phyloP scores from a whole-genome alignment of 805 yeast genomes.

The Sugiyamaella mastotermitis region DNA sequence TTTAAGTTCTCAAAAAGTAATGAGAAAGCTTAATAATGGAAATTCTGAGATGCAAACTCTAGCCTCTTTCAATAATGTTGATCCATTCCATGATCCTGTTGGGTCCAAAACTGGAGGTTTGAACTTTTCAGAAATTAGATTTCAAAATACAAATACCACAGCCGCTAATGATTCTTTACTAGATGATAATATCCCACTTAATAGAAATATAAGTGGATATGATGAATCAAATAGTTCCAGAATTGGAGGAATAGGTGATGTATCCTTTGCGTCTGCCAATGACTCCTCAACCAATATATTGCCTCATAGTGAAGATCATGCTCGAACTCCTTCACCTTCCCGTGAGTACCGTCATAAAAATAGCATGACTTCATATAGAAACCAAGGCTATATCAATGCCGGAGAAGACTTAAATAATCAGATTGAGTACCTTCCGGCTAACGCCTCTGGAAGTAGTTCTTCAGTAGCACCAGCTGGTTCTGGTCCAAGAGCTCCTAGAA shows the following conservation, averaged over 20 bases:
- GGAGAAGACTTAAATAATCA: slow-evolving; percentile 6
- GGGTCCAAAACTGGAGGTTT: slow-evolving; percentile 10
- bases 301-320: slow-evolving; percentile 4
- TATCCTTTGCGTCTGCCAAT: slow-evolving; percentile 5
- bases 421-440: slow-evolving; percentile 1
- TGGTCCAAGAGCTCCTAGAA: background rate
- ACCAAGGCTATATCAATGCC: slow-evolving; percentile 3
- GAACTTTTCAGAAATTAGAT: slow-evolving; percentile 19
- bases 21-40: slow-evolving; percentile 16
- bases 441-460: too few species aligned
- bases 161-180: slow-evolving; percentile 7
- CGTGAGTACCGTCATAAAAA: slow-evolving; percentile 11
- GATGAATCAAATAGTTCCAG: too few species aligned
- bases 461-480: too few species aligned
- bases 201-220: slow-evolving; percentile 1
- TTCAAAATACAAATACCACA: slow-evolving; percentile 12
- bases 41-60: slow-evolving; percentile 15
- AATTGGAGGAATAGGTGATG: slow-evolving; percentile 4
- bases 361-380: slow-evolving; percentile 1
- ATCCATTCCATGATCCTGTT: slow-evolving; percentile 8
- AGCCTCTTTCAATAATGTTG: slow-evolving; percentile 11
- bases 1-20: slow-evolving; percentile 30
- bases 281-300: slow-evolving; percentile 6
- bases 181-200: slow-evolving; percentile 12
- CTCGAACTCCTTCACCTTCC: slow-evolving; percentile 15